A percentile compares a stretch with the other conserved stretches of the same genome.
These are phyloP conservation scores for Trichoderma guizhouense DNA, from an alignment of 2,329 filamentous ascomycete genomes.

Conservation along the genomic window DNA sequence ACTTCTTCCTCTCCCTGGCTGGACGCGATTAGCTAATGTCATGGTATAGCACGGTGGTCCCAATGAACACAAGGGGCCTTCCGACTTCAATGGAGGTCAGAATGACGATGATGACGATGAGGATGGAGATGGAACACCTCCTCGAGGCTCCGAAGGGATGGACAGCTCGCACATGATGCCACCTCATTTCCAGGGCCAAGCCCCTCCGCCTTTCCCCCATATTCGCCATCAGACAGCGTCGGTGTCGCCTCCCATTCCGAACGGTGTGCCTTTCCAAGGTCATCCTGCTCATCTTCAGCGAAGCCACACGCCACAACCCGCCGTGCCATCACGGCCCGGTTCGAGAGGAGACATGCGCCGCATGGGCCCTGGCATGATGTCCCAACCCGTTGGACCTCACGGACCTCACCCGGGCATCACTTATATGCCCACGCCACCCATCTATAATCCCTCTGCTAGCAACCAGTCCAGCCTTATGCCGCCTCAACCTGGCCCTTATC, in stretches of 20 bases:
- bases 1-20: neutral
- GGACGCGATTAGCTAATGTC: neutral
- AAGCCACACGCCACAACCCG: constrained; percentile 78
- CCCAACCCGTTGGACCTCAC: constrained; percentile 61
- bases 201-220: constrained; percentile 64
- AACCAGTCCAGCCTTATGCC: constrained; percentile 38
- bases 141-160: constrained; percentile 55
- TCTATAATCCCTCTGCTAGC: constrained; percentile 63
- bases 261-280: constrained; percentile 67
- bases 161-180: constrained; percentile 58
- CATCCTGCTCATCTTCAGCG: constrained; percentile 48
- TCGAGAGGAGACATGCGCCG: constrained; percentile 79
- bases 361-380: constrained; percentile 68
- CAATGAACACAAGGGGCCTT: constrained; percentile 93
- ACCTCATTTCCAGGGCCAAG: constrained; percentile 65
- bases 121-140: constrained; percentile 64
- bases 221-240: constrained; percentile 80
- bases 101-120: constrained; percentile 84
- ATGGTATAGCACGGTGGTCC: constrained; percentile 74
- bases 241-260: constrained; percentile 82
- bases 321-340: constrained; percentile 59
- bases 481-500: constrained; percentile 40
- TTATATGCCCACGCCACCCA: constrained; percentile 81
- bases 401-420: constrained; percentile 62
- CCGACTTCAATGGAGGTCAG: constrained; percentile 83